Conservation (phyloP, 108 stramenopile genomes). For the Skeletonema grethae region DNA sequence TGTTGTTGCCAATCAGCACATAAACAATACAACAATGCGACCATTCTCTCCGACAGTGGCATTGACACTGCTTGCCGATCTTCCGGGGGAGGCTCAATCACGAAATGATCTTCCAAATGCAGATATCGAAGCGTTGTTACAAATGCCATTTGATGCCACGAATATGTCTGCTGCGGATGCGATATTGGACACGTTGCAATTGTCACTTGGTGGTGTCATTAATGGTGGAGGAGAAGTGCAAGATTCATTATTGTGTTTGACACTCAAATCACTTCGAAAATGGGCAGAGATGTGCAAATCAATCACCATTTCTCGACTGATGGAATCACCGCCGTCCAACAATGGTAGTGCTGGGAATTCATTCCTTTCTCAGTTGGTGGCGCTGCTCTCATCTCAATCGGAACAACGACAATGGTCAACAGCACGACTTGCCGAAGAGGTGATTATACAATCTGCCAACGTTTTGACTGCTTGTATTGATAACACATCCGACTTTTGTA, state of each 20-base stretch:
- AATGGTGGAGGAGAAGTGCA: slow-evolving; percentile 7
- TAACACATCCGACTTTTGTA: slow-evolving; percentile 46
- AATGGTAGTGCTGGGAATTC: slow-evolving; percentile 5
- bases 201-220: background rate
- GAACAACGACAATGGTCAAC: slow-evolving; percentile 28
- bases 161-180: slow-evolving; percentile 7
- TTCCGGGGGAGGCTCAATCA: slow-evolving; percentile 16
- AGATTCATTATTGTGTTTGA: slow-evolving; percentile 21
- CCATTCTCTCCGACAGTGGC: slow-evolving; percentile 12
- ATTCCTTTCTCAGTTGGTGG: slow-evolving; percentile 47
- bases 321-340: slow-evolving; percentile 5
- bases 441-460: slow-evolving; percentile 30
- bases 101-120: slow-evolving; percentile 14
- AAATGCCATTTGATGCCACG: slow-evolving; percentile 1
- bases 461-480: slow-evolving; percentile 45
- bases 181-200: slow-evolving; percentile 12
- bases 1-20: background rate
- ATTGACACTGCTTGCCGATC: slow-evolving; percentile 12
- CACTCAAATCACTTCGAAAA: slow-evolving; percentile 29
- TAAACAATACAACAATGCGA: background rate
- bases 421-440: slow-evolving; percentile 17
- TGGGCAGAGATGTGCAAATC: slow-evolving; percentile 38
- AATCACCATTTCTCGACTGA: slow-evolving; percentile 43
- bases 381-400: slow-evolving; percentile 40
- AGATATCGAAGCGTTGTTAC: slow-evolving; percentile 14